These are phyloP conservation scores for Tulasnella calospora DNA, from an alignment of 768 basidiomycete genomes.

Conservation along the genomic window DNA sequence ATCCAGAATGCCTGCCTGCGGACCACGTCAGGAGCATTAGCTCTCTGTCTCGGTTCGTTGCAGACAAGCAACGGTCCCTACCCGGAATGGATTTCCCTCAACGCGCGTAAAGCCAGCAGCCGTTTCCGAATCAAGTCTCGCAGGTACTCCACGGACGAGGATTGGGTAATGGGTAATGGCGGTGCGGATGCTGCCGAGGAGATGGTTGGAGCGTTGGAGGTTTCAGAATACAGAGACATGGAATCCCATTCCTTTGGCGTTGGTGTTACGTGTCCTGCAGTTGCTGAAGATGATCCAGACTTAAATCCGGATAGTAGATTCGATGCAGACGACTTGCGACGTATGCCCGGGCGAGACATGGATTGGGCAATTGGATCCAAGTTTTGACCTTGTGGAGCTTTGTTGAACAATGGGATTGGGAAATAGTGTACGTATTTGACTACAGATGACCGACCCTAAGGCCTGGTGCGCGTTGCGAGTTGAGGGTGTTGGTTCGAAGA, in stretches of 20 bases:
- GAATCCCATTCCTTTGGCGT: conserved; percentile 64
- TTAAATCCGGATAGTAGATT: conserved; percentile 66
- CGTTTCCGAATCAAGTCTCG: conserved; percentile 77
- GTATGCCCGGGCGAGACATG: conserved; percentile 55
- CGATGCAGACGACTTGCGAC: conserved; percentile 72
- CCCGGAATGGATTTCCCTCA: conserved; percentile 84
- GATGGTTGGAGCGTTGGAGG: conserved; percentile 16
- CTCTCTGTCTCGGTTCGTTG: conserved; percentile 13
- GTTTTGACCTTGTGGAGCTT: background rate
- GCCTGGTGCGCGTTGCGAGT: background rate
- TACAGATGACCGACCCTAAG: background rate
- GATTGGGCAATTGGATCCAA: background rate
- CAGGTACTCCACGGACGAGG: conserved; percentile 54
- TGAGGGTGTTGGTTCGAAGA: background rate
- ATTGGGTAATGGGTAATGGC: conserved; percentile 13
- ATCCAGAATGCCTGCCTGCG: conserved; percentile 78
- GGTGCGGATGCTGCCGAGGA: conserved; percentile 24
- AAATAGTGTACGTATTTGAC: background rate
- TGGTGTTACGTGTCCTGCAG: conserved; percentile 30
- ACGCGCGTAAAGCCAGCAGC: conserved; percentile 77
- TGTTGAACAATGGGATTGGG: background rate
- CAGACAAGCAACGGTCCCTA: conserved; percentile 40
- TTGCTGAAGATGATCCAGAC: conserved; percentile 28
- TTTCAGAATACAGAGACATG: conserved; percentile 57
- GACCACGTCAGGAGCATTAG: conserved; percentile 18